Evolutionary conservation across 805 yeast species (phyloP).

Genomic region (Starmera quercuum): DNA sequence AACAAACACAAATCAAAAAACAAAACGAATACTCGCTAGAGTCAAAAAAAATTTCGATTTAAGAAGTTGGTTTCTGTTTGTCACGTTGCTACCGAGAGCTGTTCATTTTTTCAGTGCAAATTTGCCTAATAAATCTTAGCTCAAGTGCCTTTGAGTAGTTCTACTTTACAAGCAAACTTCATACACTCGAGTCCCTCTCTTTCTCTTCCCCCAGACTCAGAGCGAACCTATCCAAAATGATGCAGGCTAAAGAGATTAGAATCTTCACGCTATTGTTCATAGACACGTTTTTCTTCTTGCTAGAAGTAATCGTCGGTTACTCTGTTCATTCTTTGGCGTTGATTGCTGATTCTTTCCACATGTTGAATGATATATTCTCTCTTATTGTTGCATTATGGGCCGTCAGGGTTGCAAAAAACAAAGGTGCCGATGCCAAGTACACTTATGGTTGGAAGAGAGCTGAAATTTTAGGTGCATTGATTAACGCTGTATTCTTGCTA

Average conservation of each 20-base stretch:
- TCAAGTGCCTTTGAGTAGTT: too few species aligned
- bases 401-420: constrained; percentile 76
- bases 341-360: constrained; percentile 95
- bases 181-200: too few species aligned
- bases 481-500: constrained; percentile 86
- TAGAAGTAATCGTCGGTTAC: constrained; percentile 83
- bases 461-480: constrained; percentile 89
- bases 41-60: too few species aligned
- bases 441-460: constrained; percentile 99
- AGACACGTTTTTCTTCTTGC: constrained; percentile 76
- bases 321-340: constrained; percentile 90
- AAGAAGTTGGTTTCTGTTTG: too few species aligned
- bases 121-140: too few species aligned
- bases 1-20: too few species aligned
- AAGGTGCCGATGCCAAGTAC: constrained; percentile 78
- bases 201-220: too few species aligned
- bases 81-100: too few species aligned
- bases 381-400: constrained; percentile 93
- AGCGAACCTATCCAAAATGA: too few species aligned
- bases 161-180: too few species aligned
- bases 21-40: too few species aligned
- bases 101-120: too few species aligned
- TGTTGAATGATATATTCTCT: constrained; percentile 92
- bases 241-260: constrained; percentile 66
- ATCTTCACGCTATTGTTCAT: constrained; percentile 64